Percentiles rank a stretch among this genome's conserved stretches.
These are phyloP conservation scores for Pseudohalonectria lignicola DNA, from an alignment of 2,329 filamentous ascomycete genomes.

Conservation along the genomic window DNA sequence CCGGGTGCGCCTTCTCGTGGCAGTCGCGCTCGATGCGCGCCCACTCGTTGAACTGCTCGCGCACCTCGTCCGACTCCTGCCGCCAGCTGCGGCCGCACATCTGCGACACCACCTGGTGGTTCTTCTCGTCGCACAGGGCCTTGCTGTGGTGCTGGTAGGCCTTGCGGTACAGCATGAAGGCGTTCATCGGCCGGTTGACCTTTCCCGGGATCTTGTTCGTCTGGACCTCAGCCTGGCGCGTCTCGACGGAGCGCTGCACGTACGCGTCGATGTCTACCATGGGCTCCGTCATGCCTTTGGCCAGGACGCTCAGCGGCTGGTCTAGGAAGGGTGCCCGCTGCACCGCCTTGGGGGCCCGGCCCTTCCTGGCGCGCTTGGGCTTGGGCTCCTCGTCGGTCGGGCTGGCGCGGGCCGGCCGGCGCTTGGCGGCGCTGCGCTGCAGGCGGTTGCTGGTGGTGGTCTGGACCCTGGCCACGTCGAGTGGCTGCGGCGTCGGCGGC, in stretches of 20 bases:
- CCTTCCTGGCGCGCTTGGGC: conserved; percentile 28
- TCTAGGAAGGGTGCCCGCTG: conserved; percentile 39
- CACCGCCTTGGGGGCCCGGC: conserved; percentile 28
- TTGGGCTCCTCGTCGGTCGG: too few relatives aligned
- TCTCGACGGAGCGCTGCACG: conserved; percentile 60
- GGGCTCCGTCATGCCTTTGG: conserved; percentile 43
- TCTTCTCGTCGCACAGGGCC: conserved; percentile 69
- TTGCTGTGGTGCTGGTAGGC: conserved; percentile 84
- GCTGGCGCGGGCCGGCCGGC: conserved; percentile 22
- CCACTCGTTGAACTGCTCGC: conserved; percentile 65
- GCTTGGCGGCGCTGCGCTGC: conserved; percentile 11
- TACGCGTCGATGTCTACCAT: conserved; percentile 71
- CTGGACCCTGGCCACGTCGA: neutral
- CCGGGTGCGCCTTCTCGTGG: conserved; percentile 74
- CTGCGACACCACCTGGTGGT: conserved; percentile 85
- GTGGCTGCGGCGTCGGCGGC: conserved; percentile 28
- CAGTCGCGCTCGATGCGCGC: conserved; percentile 74
- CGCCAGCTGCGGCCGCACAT: conserved; percentile 79
- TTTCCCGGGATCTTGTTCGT: conserved; percentile 56
- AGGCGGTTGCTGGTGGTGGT: conserved; percentile 2
- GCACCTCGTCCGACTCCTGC: conserved; percentile 61
- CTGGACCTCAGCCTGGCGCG: conserved; percentile 56
- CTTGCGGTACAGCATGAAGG: conserved; percentile 95
- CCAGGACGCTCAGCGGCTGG: conserved; percentile 60
- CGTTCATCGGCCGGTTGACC: conserved; percentile 90